Base-by-base conservation (phyloP, 208 protist genomes). In the Trypanosoma platydactyli region DNA sequence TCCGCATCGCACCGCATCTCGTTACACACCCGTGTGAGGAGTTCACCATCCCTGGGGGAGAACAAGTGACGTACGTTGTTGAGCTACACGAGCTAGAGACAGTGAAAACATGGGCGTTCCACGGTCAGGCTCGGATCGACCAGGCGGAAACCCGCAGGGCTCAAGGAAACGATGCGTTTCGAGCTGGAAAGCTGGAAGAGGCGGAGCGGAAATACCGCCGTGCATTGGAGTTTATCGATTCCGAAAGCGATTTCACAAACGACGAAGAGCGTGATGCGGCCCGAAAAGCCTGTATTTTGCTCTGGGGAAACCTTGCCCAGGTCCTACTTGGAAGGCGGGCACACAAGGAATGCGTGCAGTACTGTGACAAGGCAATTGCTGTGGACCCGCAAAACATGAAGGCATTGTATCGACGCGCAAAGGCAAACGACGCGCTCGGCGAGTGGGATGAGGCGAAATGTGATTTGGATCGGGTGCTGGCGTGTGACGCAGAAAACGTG, bases 201-300 rank as follows among this genome's bases (percentile, higher is more conserved):
- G 92, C 92, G 0, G 80, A 89, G 73, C 72, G 76, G 48, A 91
- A 82, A 68, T 97, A 97, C 81, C 84, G 91, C 48, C 84, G 86
- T 29, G 85, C 86, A 7, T 76, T 95, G 40, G 85, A 93, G 70
- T 95, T 94, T 57, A 72, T 97, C 30, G 89, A 89, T 6, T 73
- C 84, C 41, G 84, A 92, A 71, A 88, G 85, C 72, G 83, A 81
- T 33, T 80, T 87, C 15, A 73, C 74, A 13, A 74, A 81, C 49
- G 92, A 92, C 67, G 70, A 69, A 18, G 83, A 72, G 58, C 91
- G 90, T 74, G 59, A 64, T 7, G 82, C 63, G 41, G 80, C 72
- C 61, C 72, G 84, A 46, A 76, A 71, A 40, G 76, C 74, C 22
- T 84, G 86, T 52, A 68, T 91, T 42, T 49, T 72, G 18, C 71